These are phyloP conservation scores for Cytospora schulzeri DNA, from an alignment of 2,329 filamentous ascomycete genomes.

Conservation along the genomic window DNA sequence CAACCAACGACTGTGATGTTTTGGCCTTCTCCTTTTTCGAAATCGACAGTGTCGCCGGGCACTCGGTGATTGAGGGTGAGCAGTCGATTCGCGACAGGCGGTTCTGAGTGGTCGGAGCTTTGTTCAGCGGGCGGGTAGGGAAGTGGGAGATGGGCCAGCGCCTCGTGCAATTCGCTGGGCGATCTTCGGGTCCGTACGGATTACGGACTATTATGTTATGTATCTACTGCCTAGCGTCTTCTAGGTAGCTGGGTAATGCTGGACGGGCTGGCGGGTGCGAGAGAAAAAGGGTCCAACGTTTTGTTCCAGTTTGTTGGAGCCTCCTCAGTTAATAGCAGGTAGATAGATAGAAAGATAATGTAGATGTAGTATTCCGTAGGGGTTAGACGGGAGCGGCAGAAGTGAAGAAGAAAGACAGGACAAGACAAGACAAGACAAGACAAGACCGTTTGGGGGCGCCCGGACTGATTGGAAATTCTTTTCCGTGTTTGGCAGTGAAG, in stretches of 20 bases:
- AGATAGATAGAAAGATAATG: neutral
- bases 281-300: neutral
- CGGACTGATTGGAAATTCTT: neutral
- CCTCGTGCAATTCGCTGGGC: constrained; percentile 39
- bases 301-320: neutral
- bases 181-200: constrained; percentile 27
- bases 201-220: neutral
- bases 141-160: constrained; percentile 33
- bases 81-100: constrained; percentile 33
- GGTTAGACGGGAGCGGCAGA: neutral
- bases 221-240: neutral
- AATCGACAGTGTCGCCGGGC: constrained; percentile 12
- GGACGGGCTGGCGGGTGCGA: neutral
- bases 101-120: constrained; percentile 43
- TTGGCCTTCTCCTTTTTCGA: constrained; percentile 2
- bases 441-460: neutral
- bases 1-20: constrained; percentile 2
- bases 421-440: neutral
- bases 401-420: neutral
- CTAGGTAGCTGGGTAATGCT: neutral
- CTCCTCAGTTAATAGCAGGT: neutral
- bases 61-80: constrained; percentile 33
- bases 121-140: constrained; percentile 39
- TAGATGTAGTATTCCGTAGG: neutral
- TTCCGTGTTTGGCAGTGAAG: neutral